These are phyloP conservation scores for Talaromyces liani DNA, from an alignment of 495 filamentous ascomycete genomes.

Conservation along the genomic window DNA sequence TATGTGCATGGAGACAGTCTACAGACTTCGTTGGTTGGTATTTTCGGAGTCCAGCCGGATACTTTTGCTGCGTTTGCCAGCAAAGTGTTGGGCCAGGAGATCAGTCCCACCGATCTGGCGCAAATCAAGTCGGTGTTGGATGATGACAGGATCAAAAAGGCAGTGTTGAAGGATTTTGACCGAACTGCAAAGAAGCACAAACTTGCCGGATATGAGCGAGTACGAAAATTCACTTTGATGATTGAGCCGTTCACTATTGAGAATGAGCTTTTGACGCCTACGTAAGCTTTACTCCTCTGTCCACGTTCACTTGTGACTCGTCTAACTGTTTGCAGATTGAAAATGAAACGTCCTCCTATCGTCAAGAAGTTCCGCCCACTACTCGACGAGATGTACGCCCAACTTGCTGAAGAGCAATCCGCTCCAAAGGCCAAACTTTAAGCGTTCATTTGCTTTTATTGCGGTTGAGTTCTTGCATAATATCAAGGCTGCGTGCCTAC, in stretches of 20 bases:
- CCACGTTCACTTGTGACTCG: slow-evolving; percentile 5
- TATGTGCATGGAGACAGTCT: slow-evolving; percentile 89
- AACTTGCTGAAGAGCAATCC: slow-evolving; percentile 47
- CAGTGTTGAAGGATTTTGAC: slow-evolving; percentile 73
- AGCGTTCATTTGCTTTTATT: not conserved
- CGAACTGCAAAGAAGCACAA: slow-evolving; percentile 73
- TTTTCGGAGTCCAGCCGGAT: slow-evolving; percentile 81
- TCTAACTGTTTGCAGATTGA: slow-evolving; percentile 57
- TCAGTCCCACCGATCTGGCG: slow-evolving; percentile 53
- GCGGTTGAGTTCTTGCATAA: not conserved
- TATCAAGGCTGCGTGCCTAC: not conserved
- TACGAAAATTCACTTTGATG: slow-evolving; percentile 65
- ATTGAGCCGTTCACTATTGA: slow-evolving; percentile 91
- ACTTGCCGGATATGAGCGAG: slow-evolving; percentile 83
- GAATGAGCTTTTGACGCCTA: slow-evolving; percentile 90
- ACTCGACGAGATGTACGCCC: slow-evolving; percentile 76
- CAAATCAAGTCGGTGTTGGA: slow-evolving; percentile 58
- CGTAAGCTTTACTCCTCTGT: slow-evolving; percentile 53
- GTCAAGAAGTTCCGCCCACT: slow-evolving; percentile 66
- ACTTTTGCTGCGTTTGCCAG: slow-evolving; percentile 71
- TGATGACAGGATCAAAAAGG: slow-evolving; percentile 62
- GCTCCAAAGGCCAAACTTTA: slow-evolving; percentile 49
- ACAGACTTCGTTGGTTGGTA: slow-evolving; percentile 73
- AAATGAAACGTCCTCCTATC: slow-evolving; percentile 89
- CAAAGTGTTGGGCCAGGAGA: slow-evolving; percentile 60